Conservation (phyloP, 1,284 basidiomycete species). For the Austroboletus novae-zelandiae region DNA sequence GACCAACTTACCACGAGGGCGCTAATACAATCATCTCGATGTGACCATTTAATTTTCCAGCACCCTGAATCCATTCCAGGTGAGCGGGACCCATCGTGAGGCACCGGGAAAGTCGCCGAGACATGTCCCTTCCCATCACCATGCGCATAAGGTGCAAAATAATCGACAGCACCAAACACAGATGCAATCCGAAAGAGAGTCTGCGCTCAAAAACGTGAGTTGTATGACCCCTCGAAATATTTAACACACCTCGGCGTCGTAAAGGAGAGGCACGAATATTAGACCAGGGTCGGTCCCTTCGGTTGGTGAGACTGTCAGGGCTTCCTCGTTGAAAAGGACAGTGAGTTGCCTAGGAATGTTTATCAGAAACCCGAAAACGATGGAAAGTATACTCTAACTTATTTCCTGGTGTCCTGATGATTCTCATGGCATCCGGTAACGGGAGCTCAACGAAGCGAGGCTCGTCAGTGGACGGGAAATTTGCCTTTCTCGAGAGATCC, state of each 20-base stretch:
- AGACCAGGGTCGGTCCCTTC: conserved; percentile 35
- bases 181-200: conserved; percentile 45
- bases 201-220: conserved; percentile 26
- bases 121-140: conserved; percentile 21
- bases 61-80: conserved; percentile 54
- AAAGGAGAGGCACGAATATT: conserved; percentile 54
- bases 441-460: conserved; percentile 36
- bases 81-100: conserved; percentile 54
- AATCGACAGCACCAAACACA: conserved; percentile 58
- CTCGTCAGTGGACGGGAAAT: conserved; percentile 14
- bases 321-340: conserved; percentile 58
- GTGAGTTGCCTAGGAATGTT: conserved; percentile 44
- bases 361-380: conserved; percentile 1
- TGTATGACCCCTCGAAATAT: background rate
- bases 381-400: conserved; percentile 19
- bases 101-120: conserved; percentile 37
- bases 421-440: conserved; percentile 54
- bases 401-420: conserved; percentile 32
- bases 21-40: conserved; percentile 69
- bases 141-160: conserved; percentile 29
- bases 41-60: conserved; percentile 75
- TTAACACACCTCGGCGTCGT: conserved; percentile 52
- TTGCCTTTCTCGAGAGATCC: conserved; percentile 13
- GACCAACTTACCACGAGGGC: conserved; percentile 57
- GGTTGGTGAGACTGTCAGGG: conserved; percentile 33